phyloP scores from a whole-genome alignment of 345 rosid species.

The Nephelium lappaceum region DNA sequence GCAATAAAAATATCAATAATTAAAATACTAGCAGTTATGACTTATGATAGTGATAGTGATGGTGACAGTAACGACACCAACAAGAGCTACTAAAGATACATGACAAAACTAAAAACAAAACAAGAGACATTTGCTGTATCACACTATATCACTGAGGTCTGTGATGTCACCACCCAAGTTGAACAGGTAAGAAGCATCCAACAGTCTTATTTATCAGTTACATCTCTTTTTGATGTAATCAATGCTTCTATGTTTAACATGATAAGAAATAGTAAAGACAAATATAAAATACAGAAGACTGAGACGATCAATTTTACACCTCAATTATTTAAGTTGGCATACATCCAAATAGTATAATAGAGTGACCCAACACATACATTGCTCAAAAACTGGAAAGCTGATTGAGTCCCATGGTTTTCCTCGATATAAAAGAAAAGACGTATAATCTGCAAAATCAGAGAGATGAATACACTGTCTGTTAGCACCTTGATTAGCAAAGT shows the following conservation, averaged over 20 bases:
- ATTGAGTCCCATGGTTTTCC: too few relatives aligned
- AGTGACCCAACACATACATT: too few relatives aligned
- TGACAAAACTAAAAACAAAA: background rate
- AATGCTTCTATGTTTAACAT: constrained; percentile 16
- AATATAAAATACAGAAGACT: too few relatives aligned
- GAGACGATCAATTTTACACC: too few relatives aligned
- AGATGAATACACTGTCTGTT: constrained; percentile 12
- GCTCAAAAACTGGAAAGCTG: too few relatives aligned
- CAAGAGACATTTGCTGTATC: too few relatives aligned
- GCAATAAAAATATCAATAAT: background rate
- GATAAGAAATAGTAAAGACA: too few relatives aligned
- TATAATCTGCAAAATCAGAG: constrained; percentile 69
- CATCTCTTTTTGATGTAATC: constrained; percentile 7
- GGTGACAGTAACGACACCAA: background rate
- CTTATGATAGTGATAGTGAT: too few relatives aligned
- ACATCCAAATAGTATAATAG: too few relatives aligned
- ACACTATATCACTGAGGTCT: background rate
- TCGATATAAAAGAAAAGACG: constrained; percentile 79
- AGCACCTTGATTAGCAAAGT: constrained; percentile 10
- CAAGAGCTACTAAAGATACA: background rate
- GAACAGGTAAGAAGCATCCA: background rate
- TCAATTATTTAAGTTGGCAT: too few relatives aligned
- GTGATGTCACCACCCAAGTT: background rate
- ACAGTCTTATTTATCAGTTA: background rate
- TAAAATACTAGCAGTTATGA: background rate